These are phyloP conservation scores for Penicillium simplicissimum DNA, from an alignment of 495 filamentous ascomycete genomes.

Conservation along the genomic window DNA sequence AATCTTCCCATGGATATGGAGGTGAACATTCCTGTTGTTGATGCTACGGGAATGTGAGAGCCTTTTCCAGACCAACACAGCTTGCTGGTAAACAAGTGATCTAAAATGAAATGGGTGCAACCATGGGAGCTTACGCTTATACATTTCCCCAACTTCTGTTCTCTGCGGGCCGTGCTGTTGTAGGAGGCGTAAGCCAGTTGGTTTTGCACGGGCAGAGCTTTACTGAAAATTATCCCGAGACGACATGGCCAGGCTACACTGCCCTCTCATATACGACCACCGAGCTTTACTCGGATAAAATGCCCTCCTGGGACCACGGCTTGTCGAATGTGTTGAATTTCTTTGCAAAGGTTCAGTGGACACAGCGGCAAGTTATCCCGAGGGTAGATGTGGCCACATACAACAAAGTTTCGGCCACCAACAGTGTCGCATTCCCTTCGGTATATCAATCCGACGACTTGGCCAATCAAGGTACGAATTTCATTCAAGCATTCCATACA, in stretches of 20 bases:
- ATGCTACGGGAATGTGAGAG: background rate
- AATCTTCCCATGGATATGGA: constrained; percentile 34
- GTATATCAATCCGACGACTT: background rate
- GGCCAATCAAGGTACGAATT: no score
- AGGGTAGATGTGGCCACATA: background rate
- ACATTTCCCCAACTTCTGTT: background rate
- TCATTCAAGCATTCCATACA: no score
- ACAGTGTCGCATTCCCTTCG: background rate
- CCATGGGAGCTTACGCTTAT: background rate
- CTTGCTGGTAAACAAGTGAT: background rate
- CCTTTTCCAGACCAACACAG: background rate
- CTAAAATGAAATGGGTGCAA: background rate
- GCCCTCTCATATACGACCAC: background rate
- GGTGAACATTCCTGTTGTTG: background rate
- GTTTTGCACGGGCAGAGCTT: background rate
- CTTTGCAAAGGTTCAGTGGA: background rate
- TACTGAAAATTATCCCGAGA: background rate
- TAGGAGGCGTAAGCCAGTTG: background rate
- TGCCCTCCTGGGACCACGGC: background rate
- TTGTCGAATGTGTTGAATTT: background rate
- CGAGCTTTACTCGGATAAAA: background rate
- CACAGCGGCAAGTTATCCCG: background rate
- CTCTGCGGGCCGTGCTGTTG: background rate
- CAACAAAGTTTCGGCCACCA: background rate
- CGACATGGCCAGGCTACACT: background rate